Base-by-base conservation (phyloP, 148 eudicot species). In the Cornus florida region DNA sequence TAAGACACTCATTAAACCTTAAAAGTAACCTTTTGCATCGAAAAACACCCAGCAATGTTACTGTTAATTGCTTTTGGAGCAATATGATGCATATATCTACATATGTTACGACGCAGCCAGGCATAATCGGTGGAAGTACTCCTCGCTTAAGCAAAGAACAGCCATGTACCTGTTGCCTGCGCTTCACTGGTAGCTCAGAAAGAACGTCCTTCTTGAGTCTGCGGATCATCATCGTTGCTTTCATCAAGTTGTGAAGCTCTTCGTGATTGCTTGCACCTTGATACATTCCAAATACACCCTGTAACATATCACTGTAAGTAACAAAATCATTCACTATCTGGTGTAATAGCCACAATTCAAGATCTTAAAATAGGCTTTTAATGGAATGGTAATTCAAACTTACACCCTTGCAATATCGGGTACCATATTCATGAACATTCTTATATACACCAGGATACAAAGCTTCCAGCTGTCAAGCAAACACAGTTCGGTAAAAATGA, bases 181-280 rank as follows among this genome's bases (percentile, higher is more conserved):
- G 97, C 83, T 96, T 96, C 82, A 86, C 83, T 75, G 99, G 99
- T 76, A 96, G 98, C 87, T 96, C 93, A 57, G 90, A 70, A 75
- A 96, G 95, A 75, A 96, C 99, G 62, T 96, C 99, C 80, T 91
- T 96, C 79, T 96, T 96, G 11, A 96, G 94, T 85, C 99, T 93
- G 41, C 99, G 97, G 73, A 96, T 96, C 99, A 96, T 96, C 79
- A 96, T 82, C 11, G 99, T 96, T 67, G 98, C 91, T 86, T 96
- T 96, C 86, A 96, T 92, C 73, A 96, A 79, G 88, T 88, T 93
- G 90, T 96, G 98, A 82, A 96, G 85, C 83, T 96, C 99, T 78
- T 96, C 99, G 75, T 90, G 97, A 82, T 96, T 96, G 86, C 98
- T 96, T 75, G 99, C 88, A 78, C 99, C 99, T 89, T 96, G 99